Base-by-base conservation (phyloP, 2,329 filamentous ascomycete species). In the Keithomyces neogunnii region DNA sequence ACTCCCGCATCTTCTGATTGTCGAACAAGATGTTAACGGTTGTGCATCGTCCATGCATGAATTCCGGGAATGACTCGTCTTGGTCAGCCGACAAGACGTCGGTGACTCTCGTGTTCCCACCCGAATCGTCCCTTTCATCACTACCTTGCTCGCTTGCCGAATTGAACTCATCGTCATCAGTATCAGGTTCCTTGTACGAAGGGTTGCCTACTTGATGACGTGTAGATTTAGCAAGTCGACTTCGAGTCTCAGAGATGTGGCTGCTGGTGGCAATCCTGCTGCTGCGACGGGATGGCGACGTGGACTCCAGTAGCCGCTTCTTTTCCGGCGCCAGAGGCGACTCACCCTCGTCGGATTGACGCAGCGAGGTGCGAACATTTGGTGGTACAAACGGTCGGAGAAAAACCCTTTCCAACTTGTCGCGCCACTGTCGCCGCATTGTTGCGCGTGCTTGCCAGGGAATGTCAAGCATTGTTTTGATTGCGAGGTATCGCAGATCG, bases 361-460 rank as follows among this genome's bases (percentile, higher is more conserved):
- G 58, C 38, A 62, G 40, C 4, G 64, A 61, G 13, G 52, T 56
- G 40, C 55, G 50, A 26, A 52, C 57, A 32, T 50, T 59, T 1
- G 80, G 80, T 3, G 73, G 63, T 26, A 67, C 56, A 13, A 65
- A 67, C 2, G 66, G 69, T 13, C 81, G 73, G 47, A 83, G 74
- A 60, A 89, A 91, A 3, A 89, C 77, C 10, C 73, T 75, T 51
- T 82, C 78, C 48, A 96, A 72, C 55, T 76, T 83, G n/a, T 78
- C 74, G 47, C 83, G 83, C 88, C 90, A 95, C 56, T 81, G 80
- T 57, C 86, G 82, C 39, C 91, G 81, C 61, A 96, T 85, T n/a
- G 78, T 77, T 19, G 87, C 87, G 42, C 92, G 82, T 62, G 89
- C 82, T 55, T 89, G 84, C 88, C 90, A 96, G 9, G 86, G 84